Percentiles rank a stretch among this genome's conserved stretches.
Conservation (phyloP, 225 moss, liverwort and hornwort genomes). For the Physcomitrellopsis africana region DNA sequence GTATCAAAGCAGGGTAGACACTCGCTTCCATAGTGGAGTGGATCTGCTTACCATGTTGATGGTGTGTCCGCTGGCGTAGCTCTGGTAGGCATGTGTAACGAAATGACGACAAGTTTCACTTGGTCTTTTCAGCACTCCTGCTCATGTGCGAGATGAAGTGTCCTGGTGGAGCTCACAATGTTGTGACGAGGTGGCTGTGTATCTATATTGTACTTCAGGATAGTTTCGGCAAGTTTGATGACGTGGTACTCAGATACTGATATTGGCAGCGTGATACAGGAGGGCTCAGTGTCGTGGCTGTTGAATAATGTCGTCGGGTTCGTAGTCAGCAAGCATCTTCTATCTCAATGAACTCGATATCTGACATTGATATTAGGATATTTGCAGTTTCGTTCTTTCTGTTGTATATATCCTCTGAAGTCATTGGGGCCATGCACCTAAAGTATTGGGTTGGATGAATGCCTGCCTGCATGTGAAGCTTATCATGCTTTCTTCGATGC, state of each 20-base stretch:
- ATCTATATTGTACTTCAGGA: constrained; percentile 41
- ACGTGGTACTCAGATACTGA: constrained; percentile 26
- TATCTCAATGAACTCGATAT: constrained; percentile 25
- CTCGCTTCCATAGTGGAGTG: constrained; percentile 22
- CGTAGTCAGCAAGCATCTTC: constrained; percentile 6
- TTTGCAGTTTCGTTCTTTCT: not conserved
- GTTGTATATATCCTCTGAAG: not conserved
- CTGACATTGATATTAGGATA: constrained; percentile 22
- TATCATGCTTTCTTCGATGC: too few species aligned
- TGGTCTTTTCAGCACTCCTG: constrained; percentile 29
- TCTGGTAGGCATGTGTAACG: constrained; percentile 20
- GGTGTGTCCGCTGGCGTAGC: constrained; percentile 24
- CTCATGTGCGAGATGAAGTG: too few species aligned
- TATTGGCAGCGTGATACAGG: constrained; percentile 19
- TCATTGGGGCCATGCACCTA: not conserved
- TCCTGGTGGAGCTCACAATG: constrained; percentile 5
- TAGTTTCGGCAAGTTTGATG: constrained; percentile 23
- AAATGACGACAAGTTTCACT: constrained; percentile 11
- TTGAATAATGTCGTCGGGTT: constrained; percentile 31
- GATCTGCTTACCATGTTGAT: constrained; percentile 33
- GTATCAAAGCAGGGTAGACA: constrained; percentile 29
- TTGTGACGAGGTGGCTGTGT: constrained; percentile 39
- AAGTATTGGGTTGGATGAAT: not conserved
- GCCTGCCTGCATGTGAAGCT: too few species aligned
- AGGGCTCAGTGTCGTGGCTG: constrained; percentile 18